Base-by-base conservation (phyloP, 2,329 filamentous ascomycete genomes). In the Aspergillus uvarum region DNA sequence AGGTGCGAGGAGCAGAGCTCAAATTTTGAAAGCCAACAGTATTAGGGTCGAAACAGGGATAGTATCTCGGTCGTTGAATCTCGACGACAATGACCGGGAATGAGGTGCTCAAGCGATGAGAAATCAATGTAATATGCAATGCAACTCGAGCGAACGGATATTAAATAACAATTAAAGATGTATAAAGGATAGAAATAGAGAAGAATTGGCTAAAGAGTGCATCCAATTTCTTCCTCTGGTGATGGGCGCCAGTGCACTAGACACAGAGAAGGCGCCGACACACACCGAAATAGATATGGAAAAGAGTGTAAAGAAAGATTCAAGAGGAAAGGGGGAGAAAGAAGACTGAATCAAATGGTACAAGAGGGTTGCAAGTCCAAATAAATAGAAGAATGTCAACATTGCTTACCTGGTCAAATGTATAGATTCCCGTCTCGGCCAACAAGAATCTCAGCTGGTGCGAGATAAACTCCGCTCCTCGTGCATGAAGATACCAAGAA, bases 341-440 rank as follows among this genome's bases (percentile, higher is more conserved):
- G n/a, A 19, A 19, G 38, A 44, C 16, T 44, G n/a, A 38, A 35
- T n/a, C 12, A n/a, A 26, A 47, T 42, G 29, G 26, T 5, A 47
- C 5, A 47, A 47, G 50, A 12, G 31, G 32, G 47, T 35, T 10
- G 32, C 49, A 63, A 58, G 24, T 19, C 53, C 59, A 57, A 59
- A 60, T 60, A 59, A 51, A 54, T 51, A 57, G 52, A 51, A 29
- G 49, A 51, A 54, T 51, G 31, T 26, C 11, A 56, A 59, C 21
- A 61, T 54, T 49, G 59, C 62, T 68, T 56, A 67, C 65, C 47
- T 24, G 38, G 35, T 21, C 51, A 16, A 26, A 19, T 58, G 44
- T 64, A 59, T 59, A 58, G 47, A 67, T 68, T 62, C 61, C 66
- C 57, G 51, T 42, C 54, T 53, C 52, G 51, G 42, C 44, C 54